These are phyloP conservation scores for Hygrophila difformis DNA, from an alignment of 257 asterid species.

Conservation along the genomic window DNA sequence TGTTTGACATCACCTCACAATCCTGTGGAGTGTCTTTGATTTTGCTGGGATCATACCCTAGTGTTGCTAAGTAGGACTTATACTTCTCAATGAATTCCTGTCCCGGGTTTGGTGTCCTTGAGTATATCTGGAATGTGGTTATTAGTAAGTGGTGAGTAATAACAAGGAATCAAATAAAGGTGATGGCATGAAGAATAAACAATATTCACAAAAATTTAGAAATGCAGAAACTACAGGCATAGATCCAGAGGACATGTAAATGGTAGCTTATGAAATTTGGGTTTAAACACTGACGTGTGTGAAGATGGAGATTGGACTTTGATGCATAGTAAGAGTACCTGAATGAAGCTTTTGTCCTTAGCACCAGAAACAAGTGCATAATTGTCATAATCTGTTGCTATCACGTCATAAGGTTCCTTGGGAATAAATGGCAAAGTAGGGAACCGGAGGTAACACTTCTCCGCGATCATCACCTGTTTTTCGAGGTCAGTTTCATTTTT, in stretches of 20 bases:
- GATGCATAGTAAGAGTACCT: constrained; percentile 51
- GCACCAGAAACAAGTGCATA: constrained; percentile 93
- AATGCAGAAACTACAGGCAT: too few relatives aligned
- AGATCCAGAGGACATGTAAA: too few relatives aligned
- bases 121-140: constrained; percentile 51
- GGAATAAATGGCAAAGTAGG: constrained; percentile 95
- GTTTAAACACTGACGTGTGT: too few relatives aligned
- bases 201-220: neutral
- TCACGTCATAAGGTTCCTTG: constrained; percentile 80
- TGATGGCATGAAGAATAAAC: neutral
- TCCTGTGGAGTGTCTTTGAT: constrained; percentile 92
- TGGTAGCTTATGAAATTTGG: too few relatives aligned
- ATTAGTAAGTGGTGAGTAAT: neutral
- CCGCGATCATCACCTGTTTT: constrained; percentile 54
- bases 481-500: constrained; percentile 50
- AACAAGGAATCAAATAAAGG: too few relatives aligned
- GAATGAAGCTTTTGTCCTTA: constrained; percentile 70
- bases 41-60: constrained; percentile 68
- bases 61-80: constrained; percentile 40
- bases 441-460: constrained; percentile 83
- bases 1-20: constrained; percentile 61
- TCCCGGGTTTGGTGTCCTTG: constrained; percentile 85
- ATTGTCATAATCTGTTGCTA: constrained; percentile 78
- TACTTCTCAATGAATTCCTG: constrained; percentile 69
- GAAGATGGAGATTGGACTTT: too few relatives aligned